Conservation (phyloP, 2,329 filamentous ascomycete genomes). For the Pestalotiopsis sp. region DNA sequence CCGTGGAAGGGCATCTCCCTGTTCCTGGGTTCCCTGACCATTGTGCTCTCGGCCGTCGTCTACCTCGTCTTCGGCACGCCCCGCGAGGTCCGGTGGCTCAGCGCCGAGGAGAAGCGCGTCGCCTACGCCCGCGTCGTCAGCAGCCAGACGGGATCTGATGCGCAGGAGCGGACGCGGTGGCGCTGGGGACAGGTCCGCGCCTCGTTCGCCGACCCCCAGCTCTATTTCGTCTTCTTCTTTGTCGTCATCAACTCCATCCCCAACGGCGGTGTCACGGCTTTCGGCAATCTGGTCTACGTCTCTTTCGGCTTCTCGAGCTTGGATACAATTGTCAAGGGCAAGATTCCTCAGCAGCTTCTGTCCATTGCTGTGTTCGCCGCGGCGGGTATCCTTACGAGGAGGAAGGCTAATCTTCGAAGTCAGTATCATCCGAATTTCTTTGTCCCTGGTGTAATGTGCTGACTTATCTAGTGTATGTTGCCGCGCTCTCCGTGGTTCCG, state of each 20-base stretch:
- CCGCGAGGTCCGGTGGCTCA: constrained; percentile 32
- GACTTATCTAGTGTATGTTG: constrained; percentile 17
- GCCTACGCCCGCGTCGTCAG: constrained; percentile 29
- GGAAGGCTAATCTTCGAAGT: constrained; percentile 31
- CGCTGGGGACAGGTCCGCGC: constrained; percentile 30
- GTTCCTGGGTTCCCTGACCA: constrained; percentile 30
- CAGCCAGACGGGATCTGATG: constrained; percentile 31
- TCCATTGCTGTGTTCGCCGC: constrained; percentile 31
- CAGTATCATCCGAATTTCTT: constrained; percentile 9
- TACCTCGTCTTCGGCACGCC: constrained; percentile 34
- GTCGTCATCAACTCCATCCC: constrained; percentile 35
- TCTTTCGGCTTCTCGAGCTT: constrained; percentile 35
- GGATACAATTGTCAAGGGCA: constrained; percentile 34
- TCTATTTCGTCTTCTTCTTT: constrained; percentile 37
- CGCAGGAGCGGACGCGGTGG: constrained; percentile 27
- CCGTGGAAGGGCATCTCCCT: constrained; percentile 33
- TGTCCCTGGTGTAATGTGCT: background rate
- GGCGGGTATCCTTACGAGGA: constrained; percentile 23
- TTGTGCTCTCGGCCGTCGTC: constrained; percentile 22
- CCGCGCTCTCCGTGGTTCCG: constrained; percentile 32
- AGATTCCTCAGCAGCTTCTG: constrained; percentile 29
- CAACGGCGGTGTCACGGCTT: constrained; percentile 35
- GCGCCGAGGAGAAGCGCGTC: constrained; percentile 30
- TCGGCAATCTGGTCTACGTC: constrained; percentile 32
- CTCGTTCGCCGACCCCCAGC: constrained; percentile 33